Base-by-base conservation (phyloP, 495 filamentous ascomycete species). In the Neurospora hispaniola region DNA sequence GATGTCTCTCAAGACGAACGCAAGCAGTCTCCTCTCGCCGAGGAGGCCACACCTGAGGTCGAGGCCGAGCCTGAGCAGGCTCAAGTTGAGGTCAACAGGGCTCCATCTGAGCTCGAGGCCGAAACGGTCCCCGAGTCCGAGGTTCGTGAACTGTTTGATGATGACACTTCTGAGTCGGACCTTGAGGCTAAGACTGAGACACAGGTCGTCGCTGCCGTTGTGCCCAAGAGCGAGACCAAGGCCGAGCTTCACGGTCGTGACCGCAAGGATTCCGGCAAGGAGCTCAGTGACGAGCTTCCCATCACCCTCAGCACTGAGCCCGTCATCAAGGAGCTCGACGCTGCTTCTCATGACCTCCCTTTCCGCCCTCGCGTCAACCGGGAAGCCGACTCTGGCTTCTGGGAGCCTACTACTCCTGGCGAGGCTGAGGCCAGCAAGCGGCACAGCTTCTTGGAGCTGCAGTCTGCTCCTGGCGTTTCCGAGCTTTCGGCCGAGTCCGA, bases 311-410 rank as follows among this genome's bases (percentile, higher is more conserved):
- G 75, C 43, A 18, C 75, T 69, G 75, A 76, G 27, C 72, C 73
- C n/a, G 18, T 68, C 9, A 42, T 41, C 41, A 73, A 70, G 66
- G 75, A 74, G 41, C 66, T 74, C 35, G 71, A 75, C 18, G 71
- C 71, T n/a, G 42, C 41, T 27, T 73, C 74, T 31, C 48, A 78
- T 69, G 73, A 76, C 48, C 66, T 23, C 43, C 44, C 12, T 72
- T 70, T 14, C 73, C 74, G 5, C 68, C 72, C 40, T 23, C 75
- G 41, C 48, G 35, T 76, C 3, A 59, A 77, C 9, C 46, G 79
- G n/a, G 74, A 79, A 23, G 78, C 74, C n/a, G 79, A 80, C 68
- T 80, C 79, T 12, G 79, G 79, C 4, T 80, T 80, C 73, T 80
- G 79, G 79, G 78, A 80, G 27, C 71, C 72, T 16, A 70, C 69